These are phyloP conservation scores for Cardamine resedifolia DNA, from an alignment of 345 rosid genomes.

Conservation along the genomic window DNA sequence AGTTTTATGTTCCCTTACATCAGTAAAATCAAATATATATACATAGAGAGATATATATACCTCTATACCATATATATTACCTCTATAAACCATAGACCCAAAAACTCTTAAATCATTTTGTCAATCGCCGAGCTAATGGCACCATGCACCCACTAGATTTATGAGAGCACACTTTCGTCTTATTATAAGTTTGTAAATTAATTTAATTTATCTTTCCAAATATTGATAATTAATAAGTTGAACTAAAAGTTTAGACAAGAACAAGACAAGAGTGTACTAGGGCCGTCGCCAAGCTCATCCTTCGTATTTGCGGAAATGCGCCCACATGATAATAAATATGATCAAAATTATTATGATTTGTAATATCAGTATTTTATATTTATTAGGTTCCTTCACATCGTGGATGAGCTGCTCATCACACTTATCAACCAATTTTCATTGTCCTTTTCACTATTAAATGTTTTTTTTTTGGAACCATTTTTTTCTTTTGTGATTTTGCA, in stretches of 20 bases:
- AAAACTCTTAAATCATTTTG: not conserved
- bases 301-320: constrained; percentile 26
- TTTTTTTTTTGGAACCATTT: not conserved
- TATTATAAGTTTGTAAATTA: not conserved
- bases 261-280: constrained; percentile 33
- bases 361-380: constrained; percentile 4
- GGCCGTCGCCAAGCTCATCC: constrained; percentile 33
- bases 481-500: not conserved
- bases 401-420: constrained; percentile 38
- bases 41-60: not conserved
- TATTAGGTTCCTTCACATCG: constrained; percentile 34
- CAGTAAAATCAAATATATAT: not conserved
- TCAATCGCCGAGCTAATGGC: constrained; percentile 14
- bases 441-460: constrained; percentile 28
- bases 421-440: constrained; percentile 24
- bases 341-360: not conserved
- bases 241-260: constrained; percentile 29
- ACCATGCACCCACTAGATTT: constrained; percentile 17
- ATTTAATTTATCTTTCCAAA: not conserved
- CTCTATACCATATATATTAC: too few relatives aligned
- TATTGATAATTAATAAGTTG: constrained; percentile 13
- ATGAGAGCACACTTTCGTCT: constrained; percentile 10
- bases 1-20: not conserved
- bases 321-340: constrained; percentile 34
- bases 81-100: not conserved